A percentile compares a stretch with the other conserved stretches of the same genome.
These are phyloP conservation scores for Comarum palustre DNA, from an alignment of 306 rosid species.

Conservation along the genomic window DNA sequence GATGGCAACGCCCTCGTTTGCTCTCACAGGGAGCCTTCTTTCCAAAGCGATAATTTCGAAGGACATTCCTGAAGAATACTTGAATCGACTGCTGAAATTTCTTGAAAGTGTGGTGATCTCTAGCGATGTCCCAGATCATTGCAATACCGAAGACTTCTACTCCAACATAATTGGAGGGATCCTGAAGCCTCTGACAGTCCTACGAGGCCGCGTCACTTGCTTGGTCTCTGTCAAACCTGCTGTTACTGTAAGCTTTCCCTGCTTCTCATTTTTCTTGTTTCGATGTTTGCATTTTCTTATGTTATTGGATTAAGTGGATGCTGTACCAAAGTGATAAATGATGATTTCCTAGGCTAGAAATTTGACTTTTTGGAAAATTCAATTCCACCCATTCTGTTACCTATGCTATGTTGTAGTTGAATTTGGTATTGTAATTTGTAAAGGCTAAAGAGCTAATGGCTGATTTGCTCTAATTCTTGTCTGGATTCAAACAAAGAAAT, in stretches of 20 bases:
- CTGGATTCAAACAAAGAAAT: neutral
- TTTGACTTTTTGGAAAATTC: neutral
- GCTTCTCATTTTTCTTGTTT: neutral
- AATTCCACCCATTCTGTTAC: neutral
- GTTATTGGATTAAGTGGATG: neutral
- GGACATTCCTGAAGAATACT: constrained; percentile 10
- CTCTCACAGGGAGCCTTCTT: constrained; percentile 4
- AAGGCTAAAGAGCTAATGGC: neutral
- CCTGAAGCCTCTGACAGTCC: constrained; percentile 23
- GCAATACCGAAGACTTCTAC: constrained; percentile 25
- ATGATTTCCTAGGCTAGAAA: neutral
- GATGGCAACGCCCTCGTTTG: constrained; percentile 26
- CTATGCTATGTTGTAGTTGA: neutral
- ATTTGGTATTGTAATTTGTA: neutral
- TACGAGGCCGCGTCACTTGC: constrained; percentile 42
- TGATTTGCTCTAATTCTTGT: neutral
- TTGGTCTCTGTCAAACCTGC: constrained; percentile 33
- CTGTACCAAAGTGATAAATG: neutral
- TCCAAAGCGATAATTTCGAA: constrained; percentile 23
- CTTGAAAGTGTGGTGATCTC: constrained; percentile 14
- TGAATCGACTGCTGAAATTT: neutral
- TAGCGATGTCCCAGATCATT: constrained; percentile 27
- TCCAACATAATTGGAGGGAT: constrained; percentile 27
- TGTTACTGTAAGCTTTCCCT: constrained; percentile 21
- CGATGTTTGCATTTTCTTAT: neutral